Percentiles rank a stretch among this genome's conserved stretches.
Conservation (phyloP, 345 rosid genomes). For the Trapa incisa region DNA sequence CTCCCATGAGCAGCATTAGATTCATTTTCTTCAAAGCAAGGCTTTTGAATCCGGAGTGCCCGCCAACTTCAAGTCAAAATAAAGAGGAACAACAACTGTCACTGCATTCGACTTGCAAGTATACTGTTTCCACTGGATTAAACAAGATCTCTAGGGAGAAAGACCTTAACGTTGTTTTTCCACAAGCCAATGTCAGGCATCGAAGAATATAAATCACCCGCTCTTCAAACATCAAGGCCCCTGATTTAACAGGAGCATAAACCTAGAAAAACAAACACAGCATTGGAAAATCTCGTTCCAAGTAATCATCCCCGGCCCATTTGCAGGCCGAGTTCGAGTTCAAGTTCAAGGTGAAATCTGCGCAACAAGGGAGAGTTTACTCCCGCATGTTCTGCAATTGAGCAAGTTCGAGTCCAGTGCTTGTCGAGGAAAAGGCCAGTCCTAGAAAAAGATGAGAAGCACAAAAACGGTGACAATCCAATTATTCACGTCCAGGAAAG, state of each 20-base stretch:
- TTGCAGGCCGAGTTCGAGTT: not conserved
- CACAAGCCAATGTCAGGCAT: slow-evolving; percentile 49
- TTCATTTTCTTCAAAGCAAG: slow-evolving; percentile 14
- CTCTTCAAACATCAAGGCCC: slow-evolving; percentile 34
- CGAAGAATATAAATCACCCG: slow-evolving; percentile 59
- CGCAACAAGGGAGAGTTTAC: slow-evolving; percentile 56
- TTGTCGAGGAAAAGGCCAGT: slow-evolving; percentile 56
- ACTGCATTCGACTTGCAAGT: not conserved
- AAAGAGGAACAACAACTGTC: not conserved
- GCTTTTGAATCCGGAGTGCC: slow-evolving; percentile 63
- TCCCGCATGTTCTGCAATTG: slow-evolving; percentile 45
- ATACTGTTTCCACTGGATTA: not conserved
- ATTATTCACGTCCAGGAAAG: not conserved
- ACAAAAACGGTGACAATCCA: not conserved
- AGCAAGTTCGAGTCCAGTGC: slow-evolving; percentile 22
- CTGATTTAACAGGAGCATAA: slow-evolving; percentile 56
- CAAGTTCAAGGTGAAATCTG: slow-evolving; percentile 33
- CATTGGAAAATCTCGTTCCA: not conserved
- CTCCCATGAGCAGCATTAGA: slow-evolving; percentile 4
- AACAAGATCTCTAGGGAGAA: not conserved
- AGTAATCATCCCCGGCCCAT: not conserved
- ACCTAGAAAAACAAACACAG: slow-evolving; percentile 22
- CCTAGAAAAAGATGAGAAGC: slow-evolving; percentile 27
- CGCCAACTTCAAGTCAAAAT: slow-evolving; percentile 49
- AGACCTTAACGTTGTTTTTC: slow-evolving; percentile 49